A percentile compares a stretch with the other conserved stretches of the same genome.
phyloP scores from a whole-genome alignment of 2,329 filamentous ascomycete species.

The Sporothrix humicola region DNA sequence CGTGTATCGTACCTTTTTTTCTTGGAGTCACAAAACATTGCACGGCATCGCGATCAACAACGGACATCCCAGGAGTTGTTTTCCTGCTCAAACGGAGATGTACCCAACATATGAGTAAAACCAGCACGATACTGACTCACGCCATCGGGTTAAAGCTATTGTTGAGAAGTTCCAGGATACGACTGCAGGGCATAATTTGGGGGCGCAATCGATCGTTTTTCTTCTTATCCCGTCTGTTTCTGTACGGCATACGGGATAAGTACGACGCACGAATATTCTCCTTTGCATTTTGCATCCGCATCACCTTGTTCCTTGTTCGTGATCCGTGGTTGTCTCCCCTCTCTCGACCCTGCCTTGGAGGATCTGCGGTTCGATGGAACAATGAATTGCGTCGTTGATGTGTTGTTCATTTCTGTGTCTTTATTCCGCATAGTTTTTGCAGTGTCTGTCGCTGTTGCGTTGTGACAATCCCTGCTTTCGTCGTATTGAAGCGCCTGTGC shows the following conservation, averaged over 20 bases:
- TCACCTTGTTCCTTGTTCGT: not conserved
- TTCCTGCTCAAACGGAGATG: not conserved
- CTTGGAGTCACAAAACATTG: not conserved
- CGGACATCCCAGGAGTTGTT: not conserved
- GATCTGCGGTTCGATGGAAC: slow-evolving; percentile 29
- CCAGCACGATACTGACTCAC: not conserved
- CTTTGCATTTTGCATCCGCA: not conserved
- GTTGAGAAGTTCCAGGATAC: not conserved
- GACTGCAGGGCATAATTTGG: not conserved
- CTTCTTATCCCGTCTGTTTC: not conserved
- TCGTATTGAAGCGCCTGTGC: slow-evolving; percentile 18
- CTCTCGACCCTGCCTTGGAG: not conserved
- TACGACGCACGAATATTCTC: not conserved
- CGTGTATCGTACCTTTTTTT: not conserved
- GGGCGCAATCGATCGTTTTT: slow-evolving; percentile 7
- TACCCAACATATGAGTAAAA: not conserved
- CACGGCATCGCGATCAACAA: not conserved
- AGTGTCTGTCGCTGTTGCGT: not conserved
- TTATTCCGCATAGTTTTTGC: not conserved
- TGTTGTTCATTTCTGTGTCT: not conserved
- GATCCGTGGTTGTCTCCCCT: not conserved
- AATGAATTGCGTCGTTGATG: slow-evolving; percentile 2
- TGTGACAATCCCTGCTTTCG: not conserved
- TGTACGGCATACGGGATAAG: no score
- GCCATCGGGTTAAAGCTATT: not conserved